A percentile compares a stretch with the other conserved stretches of the same genome.
phyloP scores from a whole-genome alignment of 441 rosid genomes.

The Euphorbia celastroides region DNA sequence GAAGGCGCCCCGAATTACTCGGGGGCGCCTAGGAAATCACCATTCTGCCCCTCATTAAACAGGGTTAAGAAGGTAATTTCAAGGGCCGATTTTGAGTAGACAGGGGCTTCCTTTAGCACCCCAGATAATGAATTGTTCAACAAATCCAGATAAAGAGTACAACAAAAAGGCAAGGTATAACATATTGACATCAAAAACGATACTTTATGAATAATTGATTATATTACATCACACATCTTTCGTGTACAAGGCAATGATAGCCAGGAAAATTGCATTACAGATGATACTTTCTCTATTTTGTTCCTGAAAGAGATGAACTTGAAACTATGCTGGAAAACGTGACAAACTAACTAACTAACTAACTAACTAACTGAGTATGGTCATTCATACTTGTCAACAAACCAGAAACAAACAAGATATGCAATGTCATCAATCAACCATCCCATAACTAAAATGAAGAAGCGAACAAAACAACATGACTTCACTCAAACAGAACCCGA shows the following conservation, averaged over 20 bases:
- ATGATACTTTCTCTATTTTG: not conserved
- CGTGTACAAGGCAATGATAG: not conserved
- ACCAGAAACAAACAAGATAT: constrained; percentile 10
- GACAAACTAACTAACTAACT: not conserved
- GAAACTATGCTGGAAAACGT: not conserved
- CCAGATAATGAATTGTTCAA: not conserved
- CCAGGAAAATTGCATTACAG: not conserved
- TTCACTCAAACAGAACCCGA: constrained; percentile 13
- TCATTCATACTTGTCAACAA: not conserved
- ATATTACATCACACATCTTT: not conserved
- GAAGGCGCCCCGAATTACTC: no score
- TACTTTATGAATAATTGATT: not conserved
- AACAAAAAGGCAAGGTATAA: not conserved
- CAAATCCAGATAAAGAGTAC: not conserved
- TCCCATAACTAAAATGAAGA: not conserved
- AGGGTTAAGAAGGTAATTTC: no score
- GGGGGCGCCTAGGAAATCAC: no score
- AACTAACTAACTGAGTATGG: not conserved
- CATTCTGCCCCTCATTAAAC: no score
- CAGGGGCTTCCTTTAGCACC: not conserved
- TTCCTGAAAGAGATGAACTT: not conserved
- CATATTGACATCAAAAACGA: not conserved
- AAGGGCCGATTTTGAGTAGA: no score
- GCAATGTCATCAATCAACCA: not conserved
- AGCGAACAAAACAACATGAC: constrained; percentile 13